Percentiles rank a stretch among this genome's conserved stretches.
These are phyloP conservation scores for Clavispora santaluciae DNA, from an alignment of 805 yeast genomes.

Conservation along the genomic window DNA sequence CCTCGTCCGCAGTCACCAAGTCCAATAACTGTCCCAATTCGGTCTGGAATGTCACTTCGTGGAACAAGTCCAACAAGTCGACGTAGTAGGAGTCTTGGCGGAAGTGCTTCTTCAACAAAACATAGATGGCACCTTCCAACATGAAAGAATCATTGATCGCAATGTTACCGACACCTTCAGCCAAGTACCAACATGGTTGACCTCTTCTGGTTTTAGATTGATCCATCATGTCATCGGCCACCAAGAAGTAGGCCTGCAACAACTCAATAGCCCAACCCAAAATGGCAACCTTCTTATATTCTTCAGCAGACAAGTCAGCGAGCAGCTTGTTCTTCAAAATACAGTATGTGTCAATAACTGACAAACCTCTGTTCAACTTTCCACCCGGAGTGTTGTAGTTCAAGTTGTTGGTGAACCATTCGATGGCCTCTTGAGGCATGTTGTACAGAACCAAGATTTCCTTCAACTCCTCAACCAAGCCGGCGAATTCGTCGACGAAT, in stretches of 20 bases:
- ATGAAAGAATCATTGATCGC: slow-evolving; percentile 97
- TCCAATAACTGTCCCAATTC: slow-evolving; percentile 96
- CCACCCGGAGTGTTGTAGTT: slow-evolving; percentile 95
- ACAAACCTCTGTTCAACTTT: slow-evolving; percentile 90
- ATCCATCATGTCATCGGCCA: slow-evolving; percentile 99
- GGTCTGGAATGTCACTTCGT: slow-evolving; percentile 95
- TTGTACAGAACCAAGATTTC: slow-evolving; percentile 61
- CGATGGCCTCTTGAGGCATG: slow-evolving; percentile 80
- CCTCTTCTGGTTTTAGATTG: slow-evolving; percentile 95
- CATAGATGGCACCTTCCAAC: slow-evolving; percentile 92
- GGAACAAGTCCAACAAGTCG: slow-evolving; percentile 89
- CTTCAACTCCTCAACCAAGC: slow-evolving; percentile 69
- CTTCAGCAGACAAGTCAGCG: slow-evolving; percentile 52
- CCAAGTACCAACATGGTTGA: slow-evolving; percentile 95
- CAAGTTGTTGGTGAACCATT: slow-evolving; percentile 73
- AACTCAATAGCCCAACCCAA: slow-evolving; percentile 96
- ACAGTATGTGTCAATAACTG: slow-evolving; percentile 89
- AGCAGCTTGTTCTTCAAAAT: slow-evolving; percentile 62
- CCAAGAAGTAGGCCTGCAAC: slow-evolving; percentile 92
- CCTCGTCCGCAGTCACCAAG: slow-evolving; percentile 96
- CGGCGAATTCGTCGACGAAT: slow-evolving; percentile 68
- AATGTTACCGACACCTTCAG: slow-evolving; percentile 75
- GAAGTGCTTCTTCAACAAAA: slow-evolving; percentile 86
- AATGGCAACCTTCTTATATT: slow-evolving; percentile 79
- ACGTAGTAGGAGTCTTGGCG: slow-evolving; percentile 75